These are phyloP conservation scores for Fusarium sp. DNA, from an alignment of 2,329 filamentous ascomycete species.

Conservation along the genomic window DNA sequence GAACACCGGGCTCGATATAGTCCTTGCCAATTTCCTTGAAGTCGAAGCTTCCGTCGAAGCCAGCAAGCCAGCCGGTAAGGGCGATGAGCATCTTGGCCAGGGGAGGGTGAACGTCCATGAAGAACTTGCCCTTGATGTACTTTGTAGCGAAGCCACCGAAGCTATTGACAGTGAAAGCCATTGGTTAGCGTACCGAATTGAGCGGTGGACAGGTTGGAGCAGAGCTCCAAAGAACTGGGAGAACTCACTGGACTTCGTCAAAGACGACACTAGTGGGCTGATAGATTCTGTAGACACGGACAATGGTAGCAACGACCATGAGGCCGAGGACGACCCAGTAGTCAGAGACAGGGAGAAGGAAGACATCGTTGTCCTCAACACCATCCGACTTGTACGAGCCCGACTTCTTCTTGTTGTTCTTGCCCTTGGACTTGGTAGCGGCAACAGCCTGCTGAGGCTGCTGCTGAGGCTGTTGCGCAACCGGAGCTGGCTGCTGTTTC, in stretches of 20 bases:
- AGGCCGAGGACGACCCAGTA: constrained; percentile 83
- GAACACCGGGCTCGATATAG: constrained; percentile 93
- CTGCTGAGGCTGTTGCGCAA: constrained; percentile 24
- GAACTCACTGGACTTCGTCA: constrained; percentile 96
- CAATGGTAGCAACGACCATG: constrained; percentile 81
- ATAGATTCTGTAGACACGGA: constrained; percentile 96
- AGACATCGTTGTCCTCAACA: constrained; percentile 91
- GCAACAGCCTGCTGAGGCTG: constrained; percentile 25
- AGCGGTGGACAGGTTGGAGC: constrained; percentile 3
- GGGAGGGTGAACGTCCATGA: constrained; percentile 99
- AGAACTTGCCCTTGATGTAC: constrained; percentile 99
- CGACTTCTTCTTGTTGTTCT: constrained; percentile 56
- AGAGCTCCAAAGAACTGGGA: constrained; percentile 12
- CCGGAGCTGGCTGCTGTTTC: constrained; percentile 37
- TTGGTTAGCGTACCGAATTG: constrained; percentile 31
- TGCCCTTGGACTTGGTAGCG: constrained; percentile 30
- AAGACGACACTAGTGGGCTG: constrained; percentile 97
- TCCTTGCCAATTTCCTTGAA: constrained; percentile 99
- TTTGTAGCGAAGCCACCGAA: constrained; percentile 99
- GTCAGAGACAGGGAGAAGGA: constrained; percentile 86
- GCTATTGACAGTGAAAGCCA: constrained; percentile 63
- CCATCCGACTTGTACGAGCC: constrained; percentile 82
- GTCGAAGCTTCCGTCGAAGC: constrained; percentile 95
- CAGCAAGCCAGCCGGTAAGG: constrained; percentile 92
- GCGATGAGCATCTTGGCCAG: constrained; percentile 97